Evolutionary conservation across 1,284 basidiomycete genomes (phyloP), one percentile per base, ranked within the genome.

Genomic region (Puccinia horiana): DNA sequence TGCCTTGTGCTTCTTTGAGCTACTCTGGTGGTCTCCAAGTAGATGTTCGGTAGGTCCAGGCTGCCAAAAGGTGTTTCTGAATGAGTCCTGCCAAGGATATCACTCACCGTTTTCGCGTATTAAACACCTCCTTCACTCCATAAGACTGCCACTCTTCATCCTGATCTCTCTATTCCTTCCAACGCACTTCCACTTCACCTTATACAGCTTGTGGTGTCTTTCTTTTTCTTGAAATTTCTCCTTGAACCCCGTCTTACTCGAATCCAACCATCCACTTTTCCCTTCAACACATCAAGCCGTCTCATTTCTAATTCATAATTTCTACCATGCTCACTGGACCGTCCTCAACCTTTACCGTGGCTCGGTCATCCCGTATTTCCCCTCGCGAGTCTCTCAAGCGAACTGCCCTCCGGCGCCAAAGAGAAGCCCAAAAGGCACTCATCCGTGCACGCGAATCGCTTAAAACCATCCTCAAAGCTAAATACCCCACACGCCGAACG

Each of bases 401-500:
- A 49, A 72, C 26, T 52, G 44, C 47, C n/a, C 29, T 35, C 14
- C 69, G 69, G 23, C 69, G 69, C 20, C 49, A 72, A 52, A 26
- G 69, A 26, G 69, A 72, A 72, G 69, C 69, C n/a, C 37, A 72
- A 23, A 72, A 72, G 44, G 42, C 69, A 2, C 69, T 72, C 26
- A 42, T 72, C n/a, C 40, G 69, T 16, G 69, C 69, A 14, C 69
- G 69, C 26, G 69, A 72, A 20, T 72, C 69, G 20, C 69, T 72
- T 1, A 72, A 72, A 35, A 20, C 16, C 9, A 5, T 72, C 11
- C 18, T 72, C 44, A 72, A 49, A 16, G 44, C 26, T n/a, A 47
- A 72, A 49, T 72, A 72, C 47, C 69, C 69, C 16, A 49, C 69
- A 12, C 69, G 69, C 16, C 69, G 69, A 72, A 23, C 44, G 37